phyloP scores from a whole-genome alignment of 495 filamentous ascomycete species.

The Hypoxylon lienhwacheense region DNA sequence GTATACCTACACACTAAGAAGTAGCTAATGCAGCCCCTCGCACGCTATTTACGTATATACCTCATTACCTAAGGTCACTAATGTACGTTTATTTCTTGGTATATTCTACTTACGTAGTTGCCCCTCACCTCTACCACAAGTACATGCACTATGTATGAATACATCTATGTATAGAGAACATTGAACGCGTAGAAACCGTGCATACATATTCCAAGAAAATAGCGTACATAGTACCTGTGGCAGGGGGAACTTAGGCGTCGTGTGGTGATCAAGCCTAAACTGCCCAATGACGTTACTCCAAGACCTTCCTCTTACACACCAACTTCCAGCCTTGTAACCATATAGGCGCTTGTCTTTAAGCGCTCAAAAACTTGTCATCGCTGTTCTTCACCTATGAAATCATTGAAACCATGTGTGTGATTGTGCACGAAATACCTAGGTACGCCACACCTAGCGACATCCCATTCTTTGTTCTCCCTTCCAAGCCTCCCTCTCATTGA shows the following conservation, averaged over 20 bases:
- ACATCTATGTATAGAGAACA: too few relatives aligned
- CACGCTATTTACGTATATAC: too few relatives aligned
- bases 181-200: too few relatives aligned
- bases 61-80: too few relatives aligned
- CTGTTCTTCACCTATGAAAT: not conserved
- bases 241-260: not conserved
- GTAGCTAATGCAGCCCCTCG: too few relatives aligned
- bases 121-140: too few relatives aligned
- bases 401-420: constrained; percentile 8
- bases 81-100: too few relatives aligned
- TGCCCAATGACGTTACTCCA: constrained; percentile 32
- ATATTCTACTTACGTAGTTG: too few relatives aligned
- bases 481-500: constrained; percentile 24
- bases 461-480: not conserved
- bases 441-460: constrained; percentile 4
- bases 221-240: not conserved
- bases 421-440: constrained; percentile 22
- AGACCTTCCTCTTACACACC: constrained; percentile 26
- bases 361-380: constrained; percentile 18
- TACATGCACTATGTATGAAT: too few relatives aligned
- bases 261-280: constrained; percentile 26
- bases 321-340: constrained; percentile 30
- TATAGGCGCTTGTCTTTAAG: constrained; percentile 34
- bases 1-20: too few relatives aligned
- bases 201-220: too few relatives aligned